Percentiles rank a stretch among this genome's conserved stretches.
Evolutionary conservation across 345 rosid species (phyloP).

Genomic region (Turnera subulata): DNA sequence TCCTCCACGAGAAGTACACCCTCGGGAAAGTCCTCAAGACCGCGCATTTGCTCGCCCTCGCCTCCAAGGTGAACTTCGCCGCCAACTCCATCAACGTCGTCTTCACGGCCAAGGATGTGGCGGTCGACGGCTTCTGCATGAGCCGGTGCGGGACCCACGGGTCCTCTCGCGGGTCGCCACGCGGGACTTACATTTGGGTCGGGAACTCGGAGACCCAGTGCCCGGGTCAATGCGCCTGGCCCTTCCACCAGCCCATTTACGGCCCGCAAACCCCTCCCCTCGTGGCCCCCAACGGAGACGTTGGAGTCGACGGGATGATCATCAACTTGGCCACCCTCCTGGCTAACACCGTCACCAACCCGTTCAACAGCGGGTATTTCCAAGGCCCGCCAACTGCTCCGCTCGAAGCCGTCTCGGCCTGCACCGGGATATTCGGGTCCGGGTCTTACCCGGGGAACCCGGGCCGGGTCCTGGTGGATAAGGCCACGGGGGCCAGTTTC

Average conservation of each 20-base stretch:
- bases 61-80: conserved; percentile 35
- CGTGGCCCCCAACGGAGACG: conserved; percentile 84
- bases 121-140: conserved; percentile 77
- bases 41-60: conserved; percentile 50
- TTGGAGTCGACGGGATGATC: conserved; percentile 88
- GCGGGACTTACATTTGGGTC: conserved; percentile 69
- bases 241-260: conserved; percentile 90
- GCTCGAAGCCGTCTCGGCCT: conserved; percentile 69
- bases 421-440: conserved; percentile 72
- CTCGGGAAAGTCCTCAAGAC: conserved; percentile 55
- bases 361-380: conserved; percentile 62
- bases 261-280: conserved; percentile 87
- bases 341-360: conserved; percentile 78
- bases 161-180: conserved; percentile 28
- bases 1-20: conserved; percentile 51
- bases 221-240: conserved; percentile 95
- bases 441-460: conserved; percentile 87
- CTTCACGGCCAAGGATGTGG: conserved; percentile 70
- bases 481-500: conserved; percentile 67
- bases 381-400: conserved; percentile 73
- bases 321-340: conserved; percentile 74
- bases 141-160: conserved; percentile 80
- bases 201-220: conserved; percentile 88
- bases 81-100: conserved; percentile 51
- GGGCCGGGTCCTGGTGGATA: conserved; percentile 60